These are phyloP conservation scores for Exophiala viscosa DNA, from an alignment of 2,329 filamentous ascomycete species.

Conservation along the genomic window DNA sequence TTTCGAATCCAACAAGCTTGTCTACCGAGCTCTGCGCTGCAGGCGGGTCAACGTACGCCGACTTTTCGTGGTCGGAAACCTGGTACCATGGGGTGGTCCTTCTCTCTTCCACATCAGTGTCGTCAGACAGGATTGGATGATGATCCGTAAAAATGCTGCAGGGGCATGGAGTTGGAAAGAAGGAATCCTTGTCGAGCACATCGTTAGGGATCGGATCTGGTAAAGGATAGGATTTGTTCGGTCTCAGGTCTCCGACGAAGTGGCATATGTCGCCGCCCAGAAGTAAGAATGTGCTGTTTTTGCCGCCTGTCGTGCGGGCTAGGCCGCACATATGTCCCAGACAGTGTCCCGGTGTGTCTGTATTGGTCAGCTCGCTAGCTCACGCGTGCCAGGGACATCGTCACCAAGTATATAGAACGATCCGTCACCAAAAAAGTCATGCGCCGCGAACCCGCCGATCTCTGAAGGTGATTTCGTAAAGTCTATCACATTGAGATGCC, in stretches of 20 bases:
- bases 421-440: slow-evolving; percentile 43
- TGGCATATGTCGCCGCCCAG: slow-evolving; percentile 51
- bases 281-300: slow-evolving; percentile 29
- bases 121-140: slow-evolving; percentile 21
- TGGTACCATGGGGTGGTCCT: slow-evolving; percentile 29
- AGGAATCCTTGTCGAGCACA: slow-evolving; percentile 11
- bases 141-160: slow-evolving; percentile 29
- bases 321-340: slow-evolving; percentile 50
- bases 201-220: slow-evolving; percentile 16
- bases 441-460: slow-evolving; percentile 37
- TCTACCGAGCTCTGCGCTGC: slow-evolving; percentile 28
- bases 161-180: slow-evolving; percentile 24
- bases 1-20: slow-evolving; percentile 30
- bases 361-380: not conserved
- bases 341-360: slow-evolving; percentile 44
- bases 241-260: slow-evolving; percentile 35
- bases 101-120: slow-evolving; percentile 4
- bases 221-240: slow-evolving; percentile 29
- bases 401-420: slow-evolving; percentile 43
- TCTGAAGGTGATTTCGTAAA: slow-evolving; percentile 23
- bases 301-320: slow-evolving; percentile 41
- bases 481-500: slow-evolving; percentile 26
- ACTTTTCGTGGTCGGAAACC: slow-evolving; percentile 9
- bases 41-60: slow-evolving; percentile 25
- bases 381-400: not conserved